phyloP scores from a whole-genome alignment of 1,139 yeast species.

The Blastobotrys serpentis region DNA sequence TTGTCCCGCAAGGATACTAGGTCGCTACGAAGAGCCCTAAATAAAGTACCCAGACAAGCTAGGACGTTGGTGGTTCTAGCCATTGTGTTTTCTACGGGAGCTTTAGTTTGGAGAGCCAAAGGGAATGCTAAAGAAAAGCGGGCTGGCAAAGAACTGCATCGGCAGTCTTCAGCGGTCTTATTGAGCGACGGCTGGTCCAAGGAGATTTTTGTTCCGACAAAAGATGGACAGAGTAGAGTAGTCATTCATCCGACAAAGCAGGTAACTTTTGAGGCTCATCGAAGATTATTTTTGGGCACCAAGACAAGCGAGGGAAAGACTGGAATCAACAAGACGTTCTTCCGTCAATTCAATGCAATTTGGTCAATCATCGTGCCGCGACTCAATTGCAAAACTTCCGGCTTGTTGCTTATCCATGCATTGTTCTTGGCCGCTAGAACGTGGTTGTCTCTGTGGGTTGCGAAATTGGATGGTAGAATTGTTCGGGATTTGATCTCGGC shows the following conservation, averaged over 20 bases:
- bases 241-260: conserved; percentile 58
- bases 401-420: conserved; percentile 67
- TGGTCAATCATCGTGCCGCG: conserved; percentile 83
- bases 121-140: conserved; percentile 9
- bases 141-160: conserved; percentile 24
- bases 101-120: conserved; percentile 2
- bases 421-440: conserved; percentile 77
- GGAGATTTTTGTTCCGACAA: conserved; percentile 48
- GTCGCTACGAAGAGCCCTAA: conserved; percentile 14
- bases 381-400: conserved; percentile 64
- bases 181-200: conserved; percentile 32
- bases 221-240: conserved; percentile 48
- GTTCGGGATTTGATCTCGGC: conserved; percentile 88
- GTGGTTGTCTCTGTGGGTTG: conserved; percentile 81
- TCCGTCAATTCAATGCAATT: conserved; percentile 70
- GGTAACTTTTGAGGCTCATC: conserved; percentile 68
- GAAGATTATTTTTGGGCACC: conserved; percentile 58
- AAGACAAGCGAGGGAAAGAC: conserved; percentile 40
- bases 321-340: conserved; percentile 55
- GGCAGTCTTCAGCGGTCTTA: conserved; percentile 32
- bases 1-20: conserved; percentile 19
- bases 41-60: conserved; percentile 14
- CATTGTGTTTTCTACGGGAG: conserved; percentile 13
- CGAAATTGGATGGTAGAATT: conserved; percentile 88
- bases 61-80: conserved; percentile 14